Base-by-base conservation (phyloP, 2,329 filamentous ascomycete species). In the Pseudogymnoascus sp. region DNA sequence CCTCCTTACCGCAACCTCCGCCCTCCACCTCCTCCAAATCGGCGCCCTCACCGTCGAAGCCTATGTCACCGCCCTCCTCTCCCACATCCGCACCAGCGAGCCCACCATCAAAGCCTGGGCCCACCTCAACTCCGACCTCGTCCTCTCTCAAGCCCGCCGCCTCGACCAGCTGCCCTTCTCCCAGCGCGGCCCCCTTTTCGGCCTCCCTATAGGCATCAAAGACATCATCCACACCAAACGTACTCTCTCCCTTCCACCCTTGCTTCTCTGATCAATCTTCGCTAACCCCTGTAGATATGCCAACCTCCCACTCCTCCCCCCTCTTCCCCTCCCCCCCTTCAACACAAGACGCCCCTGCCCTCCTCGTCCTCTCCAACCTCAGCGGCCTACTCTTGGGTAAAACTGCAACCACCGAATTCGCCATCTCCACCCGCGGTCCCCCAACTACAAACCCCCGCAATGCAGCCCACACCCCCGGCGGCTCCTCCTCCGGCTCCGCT, bases 401-500 rank as follows among this genome's bases (percentile, higher is more conserved):
- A 69, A 84, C 82, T 0, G 83, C 80, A 0, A 89, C 86, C 0
- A 86, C 87, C 0, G 85, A 88, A 69, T 88, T 89, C 67, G 84
- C 86, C 0, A 80, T 82, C 2, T 83, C 79, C 0, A 78, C 77
- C 1, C 72, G 76, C 13, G 85, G 85, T 0, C 78, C 81, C 1
- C 77, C 77, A 61, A 86, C 84, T 0, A 70, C 73, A 3, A 90
- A 90, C 70, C 84, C 87, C 0, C 81, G 83, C 65, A 75, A 81
- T 65, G 65, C 74, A 0, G 65, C 64, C 0, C 77, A 80, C 4
- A 89, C 87, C 0, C 87, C 87, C 0, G 87, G 87, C 0, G 87
- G 87, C 53, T 89, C 86, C 0, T 88, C 85, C 0, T 84, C 85
- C 0, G 87, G 87, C 0, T 88, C 86, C 0, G 87, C 79, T 0